Percentiles rank a stretch among this genome's conserved stretches.
Conservation (phyloP, 1,139 yeast species). For the Petasospora fabianii region DNA sequence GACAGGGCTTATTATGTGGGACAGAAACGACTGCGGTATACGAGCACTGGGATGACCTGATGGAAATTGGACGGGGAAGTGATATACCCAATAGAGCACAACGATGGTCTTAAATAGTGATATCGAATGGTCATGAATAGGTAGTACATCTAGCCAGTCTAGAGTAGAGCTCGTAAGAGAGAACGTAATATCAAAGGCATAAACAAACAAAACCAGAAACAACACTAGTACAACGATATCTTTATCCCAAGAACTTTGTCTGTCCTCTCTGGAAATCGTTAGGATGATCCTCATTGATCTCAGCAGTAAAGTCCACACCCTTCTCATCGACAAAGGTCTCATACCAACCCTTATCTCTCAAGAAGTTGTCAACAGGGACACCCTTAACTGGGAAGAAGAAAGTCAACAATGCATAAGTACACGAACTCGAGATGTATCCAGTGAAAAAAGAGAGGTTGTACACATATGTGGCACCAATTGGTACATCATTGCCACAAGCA, state of each 20-base stretch:
- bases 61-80: no score
- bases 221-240: neutral
- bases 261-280: constrained; percentile 19
- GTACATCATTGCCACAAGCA: constrained; percentile 67
- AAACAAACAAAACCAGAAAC: neutral
- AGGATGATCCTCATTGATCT: constrained; percentile 24
- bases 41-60: no score
- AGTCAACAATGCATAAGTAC: constrained; percentile 48
- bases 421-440: constrained; percentile 61
- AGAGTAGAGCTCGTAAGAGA: no score
- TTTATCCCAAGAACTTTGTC: constrained; percentile 9
- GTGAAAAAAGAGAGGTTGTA: constrained; percentile 72
- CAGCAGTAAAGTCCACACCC: constrained; percentile 52
- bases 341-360: constrained; percentile 55
- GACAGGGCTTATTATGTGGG: no score
- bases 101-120: no score
- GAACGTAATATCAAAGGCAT: no score
- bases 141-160: no score
- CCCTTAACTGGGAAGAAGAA: constrained; percentile 60
- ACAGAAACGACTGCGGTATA: no score
- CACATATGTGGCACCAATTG: constrained; percentile 70
- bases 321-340: constrained; percentile 58
- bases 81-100: no score
- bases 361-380: constrained; percentile 45
- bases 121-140: no score